Evolutionary conservation across 1,284 basidiomycete genomes (phyloP).

Genomic region (Rhodotorula sp.): DNA sequence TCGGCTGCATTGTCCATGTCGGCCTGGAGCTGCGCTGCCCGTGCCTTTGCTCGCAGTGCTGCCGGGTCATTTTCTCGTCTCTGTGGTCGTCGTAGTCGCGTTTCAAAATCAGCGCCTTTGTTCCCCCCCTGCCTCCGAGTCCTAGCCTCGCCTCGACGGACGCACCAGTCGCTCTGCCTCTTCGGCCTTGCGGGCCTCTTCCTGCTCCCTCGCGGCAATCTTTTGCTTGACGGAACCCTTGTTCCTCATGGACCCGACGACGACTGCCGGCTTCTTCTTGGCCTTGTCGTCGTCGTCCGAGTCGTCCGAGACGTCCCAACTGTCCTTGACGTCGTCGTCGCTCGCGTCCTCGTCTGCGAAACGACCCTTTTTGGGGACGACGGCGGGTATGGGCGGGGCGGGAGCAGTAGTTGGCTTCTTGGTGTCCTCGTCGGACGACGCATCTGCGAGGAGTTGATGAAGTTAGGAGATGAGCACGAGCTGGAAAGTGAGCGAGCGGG

Average conservation of each 20-base stretch:
- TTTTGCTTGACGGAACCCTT: constrained; percentile 86
- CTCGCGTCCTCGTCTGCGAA: constrained; percentile 75
- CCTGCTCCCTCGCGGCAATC: constrained; percentile 77
- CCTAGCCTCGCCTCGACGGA: constrained; percentile 48
- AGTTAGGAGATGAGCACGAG: neutral
- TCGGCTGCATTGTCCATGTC: constrained; percentile 80
- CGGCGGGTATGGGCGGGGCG: constrained; percentile 45
- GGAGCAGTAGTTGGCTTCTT: constrained; percentile 48
- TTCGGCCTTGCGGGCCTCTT: constrained; percentile 53
- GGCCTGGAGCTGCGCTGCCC: constrained; percentile 73
- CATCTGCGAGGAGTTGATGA: constrained; percentile 48
- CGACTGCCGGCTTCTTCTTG: constrained; percentile 51
- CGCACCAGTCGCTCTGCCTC: constrained; percentile 50
- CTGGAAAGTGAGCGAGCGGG: neutral
- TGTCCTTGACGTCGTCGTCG: constrained; percentile 73
- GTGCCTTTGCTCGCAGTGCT: constrained; percentile 65
- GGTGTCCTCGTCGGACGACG: constrained; percentile 53
- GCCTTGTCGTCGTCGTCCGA: constrained; percentile 65
- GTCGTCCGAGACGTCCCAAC: constrained; percentile 86
- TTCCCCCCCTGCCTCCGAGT: no score
- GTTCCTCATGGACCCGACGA: constrained; percentile 59
- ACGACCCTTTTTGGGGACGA: constrained; percentile 57
- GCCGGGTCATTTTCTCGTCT: constrained; percentile 65
- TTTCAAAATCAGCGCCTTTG: neutral
- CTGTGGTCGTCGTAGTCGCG: neutral